Conservation (phyloP, 352 stramenopile genomes). For the Phytopythium aichiense region DNA sequence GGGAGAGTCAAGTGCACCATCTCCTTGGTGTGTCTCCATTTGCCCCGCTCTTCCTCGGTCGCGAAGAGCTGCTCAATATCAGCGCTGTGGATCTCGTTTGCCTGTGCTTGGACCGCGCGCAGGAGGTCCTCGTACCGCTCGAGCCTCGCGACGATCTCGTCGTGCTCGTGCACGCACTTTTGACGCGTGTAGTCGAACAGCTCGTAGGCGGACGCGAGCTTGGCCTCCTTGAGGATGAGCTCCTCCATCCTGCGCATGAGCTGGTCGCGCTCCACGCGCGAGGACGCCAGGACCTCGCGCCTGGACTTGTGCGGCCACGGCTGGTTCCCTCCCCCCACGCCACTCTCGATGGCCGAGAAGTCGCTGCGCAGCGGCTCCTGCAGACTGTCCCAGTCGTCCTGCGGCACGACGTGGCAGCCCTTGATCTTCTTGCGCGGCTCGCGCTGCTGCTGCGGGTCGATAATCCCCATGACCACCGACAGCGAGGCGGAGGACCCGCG, state of each 20-base stretch:
- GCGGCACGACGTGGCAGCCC: conserved; percentile 39
- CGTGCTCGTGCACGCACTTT: conserved; percentile 36
- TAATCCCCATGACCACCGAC: background rate
- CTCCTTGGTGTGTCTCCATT: conserved; percentile 41
- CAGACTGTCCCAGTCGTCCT: conserved; percentile 28
- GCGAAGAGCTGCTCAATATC: conserved; percentile 20
- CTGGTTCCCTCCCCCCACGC: background rate
- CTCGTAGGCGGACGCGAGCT: conserved; percentile 54
- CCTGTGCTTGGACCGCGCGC: conserved; percentile 19
- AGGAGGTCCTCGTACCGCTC: conserved; percentile 40
- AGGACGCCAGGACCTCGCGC: conserved; percentile 29
- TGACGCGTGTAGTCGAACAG: conserved; percentile 52
- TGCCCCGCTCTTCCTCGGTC: conserved; percentile 29
- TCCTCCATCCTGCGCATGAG: conserved; percentile 60
- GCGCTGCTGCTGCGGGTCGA: conserved; percentile 3
- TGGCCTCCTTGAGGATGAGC: conserved; percentile 56
- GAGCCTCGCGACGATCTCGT: conserved; percentile 43
- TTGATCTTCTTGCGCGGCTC: conserved; percentile 29
- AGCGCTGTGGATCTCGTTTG: conserved; percentile 8
- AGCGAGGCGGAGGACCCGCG: background rate
- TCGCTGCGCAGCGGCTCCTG: conserved; percentile 22
- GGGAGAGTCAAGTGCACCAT: conserved; percentile 56
- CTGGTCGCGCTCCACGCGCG: conserved; percentile 41
- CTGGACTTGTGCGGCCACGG: conserved; percentile 7
- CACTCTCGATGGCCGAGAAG: conserved; percentile 2